A percentile compares a stretch with the other conserved stretches of the same genome.
Conservation (phyloP, 495 filamentous ascomycete genomes). For the Corynascus novoguineensis region DNA sequence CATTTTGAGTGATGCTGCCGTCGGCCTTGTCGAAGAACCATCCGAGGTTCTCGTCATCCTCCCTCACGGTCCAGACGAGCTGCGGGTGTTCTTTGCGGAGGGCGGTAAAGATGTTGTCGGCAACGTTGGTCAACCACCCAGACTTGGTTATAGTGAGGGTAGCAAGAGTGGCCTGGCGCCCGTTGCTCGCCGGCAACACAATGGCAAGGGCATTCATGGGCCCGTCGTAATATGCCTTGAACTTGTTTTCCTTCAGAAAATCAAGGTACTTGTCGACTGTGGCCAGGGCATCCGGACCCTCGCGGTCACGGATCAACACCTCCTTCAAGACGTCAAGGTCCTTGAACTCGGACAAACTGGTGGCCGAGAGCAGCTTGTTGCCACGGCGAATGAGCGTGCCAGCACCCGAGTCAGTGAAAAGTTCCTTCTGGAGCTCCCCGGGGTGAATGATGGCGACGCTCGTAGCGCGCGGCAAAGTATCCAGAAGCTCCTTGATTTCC, state of each 20-base stretch:
- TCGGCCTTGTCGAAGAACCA: conserved; percentile 99
- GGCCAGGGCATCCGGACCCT: conserved; percentile 73
- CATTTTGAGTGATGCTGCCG: conserved; percentile 76
- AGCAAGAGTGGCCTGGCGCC: conserved; percentile 67
- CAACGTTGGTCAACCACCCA: conserved; percentile 91
- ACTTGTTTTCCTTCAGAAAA: conserved; percentile 65
- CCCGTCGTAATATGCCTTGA: conserved; percentile 94
- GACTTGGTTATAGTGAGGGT: conserved; percentile 94
- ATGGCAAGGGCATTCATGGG: conserved; percentile 96
- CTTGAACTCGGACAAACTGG: conserved; percentile 69
- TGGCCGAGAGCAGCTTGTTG: conserved; percentile 77
- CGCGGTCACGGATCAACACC: conserved; percentile 78
- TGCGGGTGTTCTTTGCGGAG: conserved; percentile 90
- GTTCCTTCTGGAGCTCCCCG: conserved; percentile 86
- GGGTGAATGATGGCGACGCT: conserved; percentile 98
- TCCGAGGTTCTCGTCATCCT: conserved; percentile 92
- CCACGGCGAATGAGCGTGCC: conserved; percentile 92
- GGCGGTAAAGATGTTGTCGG: conserved; percentile 93
- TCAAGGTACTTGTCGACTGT: conserved; percentile 85
- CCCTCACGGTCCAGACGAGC: conserved; percentile 94
- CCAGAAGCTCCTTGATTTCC: conserved; percentile 92
- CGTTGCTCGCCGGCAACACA: conserved; percentile 64
- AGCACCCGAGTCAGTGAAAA: conserved; percentile 94
- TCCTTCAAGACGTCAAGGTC: conserved; percentile 73
- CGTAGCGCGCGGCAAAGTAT: conserved; percentile 79